Evolutionary conservation across 345 rosid genomes (phyloP).

Genomic region (Streptanthus diversifolius): DNA sequence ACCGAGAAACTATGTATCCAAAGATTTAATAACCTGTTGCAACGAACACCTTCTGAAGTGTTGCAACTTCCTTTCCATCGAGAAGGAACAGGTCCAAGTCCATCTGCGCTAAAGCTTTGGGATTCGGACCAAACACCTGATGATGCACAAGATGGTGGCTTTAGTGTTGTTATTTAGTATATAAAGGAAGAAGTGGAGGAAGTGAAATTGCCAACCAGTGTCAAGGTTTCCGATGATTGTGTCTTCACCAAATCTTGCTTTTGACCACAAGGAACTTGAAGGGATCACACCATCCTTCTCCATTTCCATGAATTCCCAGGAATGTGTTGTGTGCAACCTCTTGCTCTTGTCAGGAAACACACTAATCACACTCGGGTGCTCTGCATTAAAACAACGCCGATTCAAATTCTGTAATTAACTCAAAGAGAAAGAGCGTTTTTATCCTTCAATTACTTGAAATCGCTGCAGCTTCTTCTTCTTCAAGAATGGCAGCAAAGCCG

Average conservation of each 20-base stretch:
- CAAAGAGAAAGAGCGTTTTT: not conserved
- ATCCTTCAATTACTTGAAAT: not conserved
- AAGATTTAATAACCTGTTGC: slow-evolving; percentile 1
- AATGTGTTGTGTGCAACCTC: slow-evolving; percentile 14
- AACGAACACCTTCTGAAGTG: not conserved
- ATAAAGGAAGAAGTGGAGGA: not conserved
- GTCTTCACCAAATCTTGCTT: slow-evolving; percentile 19
- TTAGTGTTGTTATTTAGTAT: not conserved
- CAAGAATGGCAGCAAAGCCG: slow-evolving; percentile 15
- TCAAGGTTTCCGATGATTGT: slow-evolving; percentile 36
- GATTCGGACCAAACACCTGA: slow-evolving; percentile 78
- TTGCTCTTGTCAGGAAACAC: not conserved
- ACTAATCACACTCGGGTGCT: slow-evolving; percentile 11
- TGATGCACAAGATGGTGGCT: not conserved
- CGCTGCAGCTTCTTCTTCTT: slow-evolving; percentile 10
- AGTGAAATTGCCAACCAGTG: slow-evolving; percentile 40
- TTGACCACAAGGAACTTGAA: slow-evolving; percentile 7
- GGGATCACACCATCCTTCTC: slow-evolving; percentile 13
- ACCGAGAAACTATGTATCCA: not conserved
- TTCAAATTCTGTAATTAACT: not conserved
- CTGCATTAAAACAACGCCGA: not conserved
- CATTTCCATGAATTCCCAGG: slow-evolving; percentile 6
- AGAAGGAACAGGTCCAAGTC: slow-evolving; percentile 47
- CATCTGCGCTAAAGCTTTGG: slow-evolving; percentile 48
- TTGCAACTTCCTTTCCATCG: slow-evolving; percentile 11